Percentiles rank a stretch among this genome's conserved stretches.
Conservation (phyloP, 1,139 yeast species). For the Magnusiomyces sp. region DNA sequence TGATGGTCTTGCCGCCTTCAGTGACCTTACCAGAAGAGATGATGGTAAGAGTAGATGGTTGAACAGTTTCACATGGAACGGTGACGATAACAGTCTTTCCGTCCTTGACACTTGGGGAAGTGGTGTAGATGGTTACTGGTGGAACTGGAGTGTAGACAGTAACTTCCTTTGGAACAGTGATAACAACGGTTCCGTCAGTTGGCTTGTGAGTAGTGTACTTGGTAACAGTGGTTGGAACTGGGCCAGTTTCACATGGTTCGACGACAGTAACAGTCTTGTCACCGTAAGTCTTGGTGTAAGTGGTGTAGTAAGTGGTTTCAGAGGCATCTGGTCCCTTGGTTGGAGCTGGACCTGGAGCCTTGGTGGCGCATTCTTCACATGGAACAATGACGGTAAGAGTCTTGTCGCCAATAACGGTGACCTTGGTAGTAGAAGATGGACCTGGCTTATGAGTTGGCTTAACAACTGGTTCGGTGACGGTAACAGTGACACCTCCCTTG, state of each 20-base stretch:
- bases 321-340: neutral
- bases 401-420: conserved; percentile 5
- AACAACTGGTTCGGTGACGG: conserved; percentile 14
- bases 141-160: conserved; percentile 3
- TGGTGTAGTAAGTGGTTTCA: neutral
- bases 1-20: neutral
- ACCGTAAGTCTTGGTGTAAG: neutral
- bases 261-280: conserved; percentile 1
- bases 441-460: neutral
- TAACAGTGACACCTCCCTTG: conserved; percentile 7
- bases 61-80: neutral
- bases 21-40: neutral
- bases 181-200: neutral
- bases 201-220: conserved; percentile 2
- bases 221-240: conserved; percentile 1
- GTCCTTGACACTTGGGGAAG: neutral
- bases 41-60: neutral
- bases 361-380: neutral
- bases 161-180: conserved; percentile 2
- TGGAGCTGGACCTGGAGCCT: neutral
- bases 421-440: neutral
- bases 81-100: conserved; percentile 1
- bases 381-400: conserved; percentile 14
- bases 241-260: conserved; percentile 1
- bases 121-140: conserved; percentile 5